These are phyloP conservation scores for Polygonum maritimum DNA, from an alignment of 148 eudicot genomes.

Conservation along the genomic window DNA sequence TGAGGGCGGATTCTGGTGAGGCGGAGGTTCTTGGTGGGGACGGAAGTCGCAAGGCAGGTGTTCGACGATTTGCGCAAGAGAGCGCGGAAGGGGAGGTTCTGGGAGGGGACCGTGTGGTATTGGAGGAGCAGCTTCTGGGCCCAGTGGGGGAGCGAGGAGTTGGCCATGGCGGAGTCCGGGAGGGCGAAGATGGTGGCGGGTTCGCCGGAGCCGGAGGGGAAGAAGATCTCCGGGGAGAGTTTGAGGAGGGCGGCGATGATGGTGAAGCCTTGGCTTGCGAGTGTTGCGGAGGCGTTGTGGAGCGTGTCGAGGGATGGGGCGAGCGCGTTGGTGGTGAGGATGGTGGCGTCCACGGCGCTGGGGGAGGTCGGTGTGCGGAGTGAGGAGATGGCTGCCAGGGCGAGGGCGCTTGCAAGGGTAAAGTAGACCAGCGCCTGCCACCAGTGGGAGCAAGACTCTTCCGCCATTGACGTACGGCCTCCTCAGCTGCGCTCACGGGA, in stretches of 20 bases:
- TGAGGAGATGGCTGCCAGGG: constrained; percentile 22
- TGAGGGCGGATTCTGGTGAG: constrained; percentile 19
- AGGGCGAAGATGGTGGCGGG: constrained; percentile 50
- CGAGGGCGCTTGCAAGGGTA: constrained; percentile 29
- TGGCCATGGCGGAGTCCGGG: constrained; percentile 32
- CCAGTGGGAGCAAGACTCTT: constrained; percentile 40
- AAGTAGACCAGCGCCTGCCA: constrained; percentile 63
- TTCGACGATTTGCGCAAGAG: constrained; percentile 20
- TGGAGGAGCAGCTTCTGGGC: constrained; percentile 31
- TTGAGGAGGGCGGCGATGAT: constrained; percentile 42
- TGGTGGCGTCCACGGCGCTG: neutral
- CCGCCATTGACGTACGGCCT: constrained; percentile 21
- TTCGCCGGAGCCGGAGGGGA: constrained; percentile 4
- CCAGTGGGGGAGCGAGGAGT: constrained; percentile 24
- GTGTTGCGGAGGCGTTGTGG: constrained; percentile 25
- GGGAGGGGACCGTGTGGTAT: constrained; percentile 39
- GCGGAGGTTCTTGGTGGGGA: constrained; percentile 21
- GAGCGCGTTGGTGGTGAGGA: neutral
- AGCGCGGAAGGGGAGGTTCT: constrained; percentile 18
- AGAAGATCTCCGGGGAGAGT: constrained; percentile 42
- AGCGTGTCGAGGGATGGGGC: constrained; percentile 13
- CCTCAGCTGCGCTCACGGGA: too few species aligned
- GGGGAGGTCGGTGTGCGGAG: constrained; percentile 7
- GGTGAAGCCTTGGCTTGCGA: constrained; percentile 31
- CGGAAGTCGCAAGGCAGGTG: constrained; percentile 38